Evolutionary conservation across 805 yeast genomes (phyloP).

Genomic region (Metschnikowia borealis): DNA sequence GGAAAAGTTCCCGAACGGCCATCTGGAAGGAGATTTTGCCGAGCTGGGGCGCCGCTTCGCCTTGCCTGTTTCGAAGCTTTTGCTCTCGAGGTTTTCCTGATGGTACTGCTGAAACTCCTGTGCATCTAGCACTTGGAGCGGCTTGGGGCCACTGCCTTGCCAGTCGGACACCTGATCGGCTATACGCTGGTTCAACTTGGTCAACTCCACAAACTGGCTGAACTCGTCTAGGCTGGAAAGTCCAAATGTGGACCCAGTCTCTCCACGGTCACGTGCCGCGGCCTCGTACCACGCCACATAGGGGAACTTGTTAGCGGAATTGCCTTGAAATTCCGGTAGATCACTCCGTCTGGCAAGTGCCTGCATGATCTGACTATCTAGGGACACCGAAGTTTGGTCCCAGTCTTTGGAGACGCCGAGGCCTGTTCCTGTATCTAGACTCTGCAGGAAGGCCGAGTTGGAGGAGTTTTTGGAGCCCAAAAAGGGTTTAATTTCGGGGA

Average conservation of each 20-base stretch:
- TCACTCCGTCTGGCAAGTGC: not conserved
- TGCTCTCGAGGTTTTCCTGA: conserved; percentile 3
- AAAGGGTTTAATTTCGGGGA: not conserved
- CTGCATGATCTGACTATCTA: not conserved
- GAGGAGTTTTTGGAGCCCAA: not conserved
- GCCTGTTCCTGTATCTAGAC: not conserved
- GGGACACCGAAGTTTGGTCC: not conserved
- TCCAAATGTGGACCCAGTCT: conserved; percentile 19
- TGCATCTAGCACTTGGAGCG: conserved; percentile 10
- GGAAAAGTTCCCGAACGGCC: not conserved
- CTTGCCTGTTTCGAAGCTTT: not conserved
- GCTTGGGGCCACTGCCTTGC: conserved; percentile 2
- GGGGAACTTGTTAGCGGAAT: conserved; percentile 6
- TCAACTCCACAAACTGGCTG: conserved; percentile 28
- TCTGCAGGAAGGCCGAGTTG: not conserved
- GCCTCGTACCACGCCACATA: conserved; percentile 13
- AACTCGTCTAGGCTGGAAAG: conserved; percentile 34
- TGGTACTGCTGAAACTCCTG: conserved; percentile 10
- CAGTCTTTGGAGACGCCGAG: not conserved
- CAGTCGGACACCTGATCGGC: conserved; percentile 16
- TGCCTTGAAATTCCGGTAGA: not conserved
- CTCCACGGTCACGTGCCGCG: conserved; percentile 1
- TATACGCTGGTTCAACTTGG: conserved; percentile 33
- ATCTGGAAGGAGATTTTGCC: not conserved
- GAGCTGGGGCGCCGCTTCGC: not conserved